Percentiles rank a stretch among this genome's conserved stretches.
Evolutionary conservation across 768 basidiomycete genomes (phyloP).

Genomic region (Kwoniella pini): DNA sequence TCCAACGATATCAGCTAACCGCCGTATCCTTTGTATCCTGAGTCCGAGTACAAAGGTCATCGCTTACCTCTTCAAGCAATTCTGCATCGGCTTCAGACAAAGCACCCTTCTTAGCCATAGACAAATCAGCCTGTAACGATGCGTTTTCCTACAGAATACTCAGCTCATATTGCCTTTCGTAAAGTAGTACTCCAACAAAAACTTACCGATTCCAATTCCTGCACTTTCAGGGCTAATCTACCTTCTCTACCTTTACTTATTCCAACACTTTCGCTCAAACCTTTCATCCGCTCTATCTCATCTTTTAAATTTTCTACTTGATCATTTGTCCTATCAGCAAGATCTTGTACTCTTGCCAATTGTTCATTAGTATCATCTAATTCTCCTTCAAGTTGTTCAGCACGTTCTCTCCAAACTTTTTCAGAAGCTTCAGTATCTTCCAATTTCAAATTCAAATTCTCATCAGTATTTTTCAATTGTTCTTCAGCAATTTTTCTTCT

Average conservation of each 20-base stretch:
- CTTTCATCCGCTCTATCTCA: constrained; percentile 20
- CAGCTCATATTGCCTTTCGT: too few relatives aligned
- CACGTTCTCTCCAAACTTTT: constrained; percentile 59
- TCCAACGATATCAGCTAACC: constrained; percentile 2
- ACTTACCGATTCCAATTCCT: constrained; percentile 55
- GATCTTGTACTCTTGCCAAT: constrained; percentile 34
- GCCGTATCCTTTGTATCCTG: background rate
- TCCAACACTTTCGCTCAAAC: constrained; percentile 44
- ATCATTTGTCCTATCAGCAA: constrained; percentile 39
- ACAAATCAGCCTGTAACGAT: constrained; percentile 38
- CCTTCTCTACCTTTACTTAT: constrained; percentile 57
- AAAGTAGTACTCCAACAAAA: too few relatives aligned
- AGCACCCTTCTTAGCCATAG: constrained; percentile 29
- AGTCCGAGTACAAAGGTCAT: background rate
- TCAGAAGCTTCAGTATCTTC: constrained; percentile 72
- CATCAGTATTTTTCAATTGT: constrained; percentile 55
- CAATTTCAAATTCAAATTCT: constrained; percentile 61
- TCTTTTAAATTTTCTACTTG: constrained; percentile 33
- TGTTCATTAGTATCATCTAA: constrained; percentile 47
- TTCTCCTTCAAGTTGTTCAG: constrained; percentile 58
- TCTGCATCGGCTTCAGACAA: constrained; percentile 48
- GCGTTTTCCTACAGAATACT: constrained; percentile 40
- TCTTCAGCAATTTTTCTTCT: constrained; percentile 56
- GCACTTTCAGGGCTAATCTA: constrained; percentile 60
- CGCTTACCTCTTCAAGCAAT: constrained; percentile 40